A percentile compares a stretch with the other conserved stretches of the same genome.
These are phyloP conservation scores for Elongisporangium undulatum DNA, from an alignment of 352 stramenopile species.

Conservation along the genomic window DNA sequence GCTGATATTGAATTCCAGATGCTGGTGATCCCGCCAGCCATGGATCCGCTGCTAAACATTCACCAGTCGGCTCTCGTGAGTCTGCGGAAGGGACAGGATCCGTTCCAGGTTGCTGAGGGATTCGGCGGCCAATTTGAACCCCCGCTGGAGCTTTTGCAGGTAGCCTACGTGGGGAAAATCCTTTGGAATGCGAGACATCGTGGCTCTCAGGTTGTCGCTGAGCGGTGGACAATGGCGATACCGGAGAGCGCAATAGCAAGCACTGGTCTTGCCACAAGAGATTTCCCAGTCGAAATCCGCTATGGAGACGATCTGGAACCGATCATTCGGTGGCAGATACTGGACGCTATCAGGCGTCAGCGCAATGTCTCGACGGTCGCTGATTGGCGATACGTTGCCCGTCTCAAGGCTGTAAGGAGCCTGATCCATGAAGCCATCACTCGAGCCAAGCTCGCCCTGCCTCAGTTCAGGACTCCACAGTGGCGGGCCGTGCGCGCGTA, in stretches of 20 bases:
- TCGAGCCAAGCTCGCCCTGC: not conserved
- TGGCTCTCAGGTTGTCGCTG: constrained; percentile 10
- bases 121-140: constrained; percentile 4
- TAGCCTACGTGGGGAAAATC: constrained; percentile 23
- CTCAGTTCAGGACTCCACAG: not conserved
- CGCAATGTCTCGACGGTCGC: not conserved
- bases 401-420: not conserved
- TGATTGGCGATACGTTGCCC: not conserved
- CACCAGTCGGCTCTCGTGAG: not conserved
- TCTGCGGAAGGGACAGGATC: constrained; percentile 9
- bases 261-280: not conserved
- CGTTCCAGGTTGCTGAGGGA: constrained; percentile 11
- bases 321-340: constrained; percentile 16
- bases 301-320: constrained; percentile 38
- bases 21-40: not conserved
- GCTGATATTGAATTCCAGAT: not conserved
- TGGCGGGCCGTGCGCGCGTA: not conserved
- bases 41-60: not conserved
- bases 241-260: not conserved
- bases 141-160: constrained; percentile 23
- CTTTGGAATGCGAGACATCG: constrained; percentile 30
- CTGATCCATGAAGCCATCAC: not conserved
- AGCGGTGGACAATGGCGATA: not conserved
- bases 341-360: not conserved
- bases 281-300: constrained; percentile 20